Base-by-base conservation (phyloP, 345 rosid species). In the Mercurialis annua region DNA sequence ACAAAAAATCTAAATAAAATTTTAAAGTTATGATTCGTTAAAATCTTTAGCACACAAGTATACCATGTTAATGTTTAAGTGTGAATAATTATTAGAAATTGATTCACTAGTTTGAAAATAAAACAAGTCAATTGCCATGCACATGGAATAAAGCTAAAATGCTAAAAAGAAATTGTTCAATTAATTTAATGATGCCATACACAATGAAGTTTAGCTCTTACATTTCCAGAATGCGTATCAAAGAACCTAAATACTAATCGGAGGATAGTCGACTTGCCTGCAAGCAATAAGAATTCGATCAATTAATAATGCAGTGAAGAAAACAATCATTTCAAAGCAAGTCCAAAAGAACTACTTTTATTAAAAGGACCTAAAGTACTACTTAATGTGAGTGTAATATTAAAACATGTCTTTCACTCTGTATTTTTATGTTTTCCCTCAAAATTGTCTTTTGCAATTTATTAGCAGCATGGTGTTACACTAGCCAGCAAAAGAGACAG, bases 261-360 rank as follows among this genome's bases (percentile, higher is more conserved):
- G 58, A 94, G 96, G 72, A 94, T 81, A 65, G 99, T 94, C 65
- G 99, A 94, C 81, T 94, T 94, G 60, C 99, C 96, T 94, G 93
- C 84, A 78, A 67, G 73, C 8, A 62, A 76, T 59, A 76, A 70
- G 70, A 72, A 75, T 17, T 58, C 44, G 49, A 74, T 67, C 57
- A 48, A 78, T 73, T 55, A 84, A 62, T 10, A 23, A 59, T 38
- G 49, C 56, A 43, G 21, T 50, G 68, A 50, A 46, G 40, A n/a
- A 38, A 73, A 10, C 51, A 29, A 38, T 7, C n/a, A 43, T 56
- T 55, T 11, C 36, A 18, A 18, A 30, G 30, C 14, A 48, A 21
- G 12, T 29, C 21, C n/a, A 36, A 18, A 47, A 40, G 49, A 11
- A 26, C 29, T 46, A 54, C 36, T 58, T 17, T n/a, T n/a, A n/a